Evolutionary conservation across 768 basidiomycete species (phyloP).

Genomic region (Boletus rex-veris): DNA sequence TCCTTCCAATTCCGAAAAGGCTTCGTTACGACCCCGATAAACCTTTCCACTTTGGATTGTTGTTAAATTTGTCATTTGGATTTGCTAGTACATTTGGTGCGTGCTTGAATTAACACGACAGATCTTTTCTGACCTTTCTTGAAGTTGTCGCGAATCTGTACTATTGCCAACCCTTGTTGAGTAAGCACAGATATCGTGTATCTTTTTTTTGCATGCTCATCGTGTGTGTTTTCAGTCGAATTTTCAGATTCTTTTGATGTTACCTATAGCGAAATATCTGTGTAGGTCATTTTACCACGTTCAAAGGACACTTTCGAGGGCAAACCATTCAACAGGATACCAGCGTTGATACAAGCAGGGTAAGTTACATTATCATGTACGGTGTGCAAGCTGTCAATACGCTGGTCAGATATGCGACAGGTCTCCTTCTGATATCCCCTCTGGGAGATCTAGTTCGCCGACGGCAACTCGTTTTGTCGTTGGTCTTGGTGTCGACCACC

Average conservation of each 20-base stretch:
- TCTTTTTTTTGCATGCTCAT: neutral
- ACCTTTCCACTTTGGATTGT: constrained; percentile 49
- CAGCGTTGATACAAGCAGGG: constrained; percentile 69
- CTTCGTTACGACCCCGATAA: constrained; percentile 50
- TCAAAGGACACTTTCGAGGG: neutral
- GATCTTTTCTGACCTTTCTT: neutral
- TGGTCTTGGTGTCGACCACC: constrained; percentile 50
- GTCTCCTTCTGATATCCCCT: constrained; percentile 73
- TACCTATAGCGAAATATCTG: constrained; percentile 35
- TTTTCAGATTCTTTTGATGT: constrained; percentile 40
- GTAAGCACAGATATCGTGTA: constrained; percentile 34
- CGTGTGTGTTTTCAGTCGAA: constrained; percentile 18
- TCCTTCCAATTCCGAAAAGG: constrained; percentile 59
- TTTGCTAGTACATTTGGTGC: constrained; percentile 50
- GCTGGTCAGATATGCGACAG: constrained; percentile 57
- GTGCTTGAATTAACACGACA: neutral
- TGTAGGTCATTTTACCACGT: constrained; percentile 16
- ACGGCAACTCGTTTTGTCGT: constrained; percentile 60
- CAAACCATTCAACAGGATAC: constrained; percentile 42
- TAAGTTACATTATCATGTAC: constrained; percentile 25
- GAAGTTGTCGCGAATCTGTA: constrained; percentile 73
- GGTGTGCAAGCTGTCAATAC: neutral
- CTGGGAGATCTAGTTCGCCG: constrained; percentile 80
- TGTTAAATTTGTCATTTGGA: constrained; percentile 59
- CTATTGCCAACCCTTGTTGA: constrained; percentile 78